These are phyloP conservation scores for Rhizopogon vinicolor DNA, from an alignment of 768 basidiomycete species.

Conservation along the genomic window DNA sequence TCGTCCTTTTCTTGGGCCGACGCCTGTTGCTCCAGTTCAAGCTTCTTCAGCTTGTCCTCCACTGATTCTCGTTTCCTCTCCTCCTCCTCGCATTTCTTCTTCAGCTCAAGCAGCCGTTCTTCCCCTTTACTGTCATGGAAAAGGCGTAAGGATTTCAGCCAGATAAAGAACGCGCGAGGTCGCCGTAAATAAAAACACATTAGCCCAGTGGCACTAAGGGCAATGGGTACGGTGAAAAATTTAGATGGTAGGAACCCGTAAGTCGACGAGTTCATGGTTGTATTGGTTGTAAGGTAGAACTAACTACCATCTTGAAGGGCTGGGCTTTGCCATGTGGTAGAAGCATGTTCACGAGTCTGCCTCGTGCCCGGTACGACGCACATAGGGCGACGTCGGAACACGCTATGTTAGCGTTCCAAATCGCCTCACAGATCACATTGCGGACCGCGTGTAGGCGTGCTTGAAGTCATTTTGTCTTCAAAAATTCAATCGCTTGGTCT, in stretches of 20 bases:
- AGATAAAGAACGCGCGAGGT: not conserved
- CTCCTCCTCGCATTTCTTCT: conserved; percentile 16
- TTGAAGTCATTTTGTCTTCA: not conserved
- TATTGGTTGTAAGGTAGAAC: conserved; percentile 13
- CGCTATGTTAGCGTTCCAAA: conserved; percentile 15
- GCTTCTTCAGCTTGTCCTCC: conserved; percentile 12
- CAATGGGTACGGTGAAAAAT: conserved; percentile 23
- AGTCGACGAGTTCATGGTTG: conserved; percentile 26
- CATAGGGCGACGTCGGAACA: conserved; percentile 14
- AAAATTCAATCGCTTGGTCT: not conserved
- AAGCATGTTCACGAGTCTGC: conserved; percentile 6
- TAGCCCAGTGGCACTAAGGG: conserved; percentile 23
- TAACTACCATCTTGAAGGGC: conserved; percentile 15
- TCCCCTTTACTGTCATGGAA: not conserved
- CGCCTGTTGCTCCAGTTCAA: conserved; percentile 7
- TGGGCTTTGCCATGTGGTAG: conserved; percentile 22
- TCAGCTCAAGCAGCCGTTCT: not conserved
- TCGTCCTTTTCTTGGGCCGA: conserved; percentile 11
- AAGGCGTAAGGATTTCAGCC: not conserved
- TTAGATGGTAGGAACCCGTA: conserved; percentile 22
- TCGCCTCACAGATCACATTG: not conserved
- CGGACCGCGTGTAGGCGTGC: not conserved
- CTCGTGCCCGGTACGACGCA: conserved; percentile 4
- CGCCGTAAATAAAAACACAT: conserved; percentile 13
- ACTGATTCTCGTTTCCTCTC: conserved; percentile 7